Percentiles rank a stretch among this genome's conserved stretches.
These are phyloP conservation scores for Silene latifolia DNA, from an alignment of 148 eudicot species.

Conservation along the genomic window DNA sequence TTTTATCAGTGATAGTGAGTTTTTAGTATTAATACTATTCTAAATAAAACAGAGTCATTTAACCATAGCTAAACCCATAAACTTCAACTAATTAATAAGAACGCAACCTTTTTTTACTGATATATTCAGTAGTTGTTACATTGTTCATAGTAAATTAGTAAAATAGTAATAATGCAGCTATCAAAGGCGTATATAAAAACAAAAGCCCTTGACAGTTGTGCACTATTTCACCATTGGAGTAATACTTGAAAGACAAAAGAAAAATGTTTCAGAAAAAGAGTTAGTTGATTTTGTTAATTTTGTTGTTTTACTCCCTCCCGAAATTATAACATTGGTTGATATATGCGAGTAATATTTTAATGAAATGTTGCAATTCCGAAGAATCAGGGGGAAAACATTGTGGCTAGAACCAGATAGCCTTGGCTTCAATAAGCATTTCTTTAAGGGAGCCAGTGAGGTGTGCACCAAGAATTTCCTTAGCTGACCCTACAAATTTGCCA, in stretches of 20 bases:
- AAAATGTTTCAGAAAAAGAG: no score
- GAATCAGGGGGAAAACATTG: no score
- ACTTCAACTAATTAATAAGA: neutral
- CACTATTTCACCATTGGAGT: neutral
- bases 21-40: no score
- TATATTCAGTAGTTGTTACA: neutral
- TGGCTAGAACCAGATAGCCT: slow-evolving; percentile 35
- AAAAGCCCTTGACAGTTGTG: neutral
- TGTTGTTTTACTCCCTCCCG: no score
- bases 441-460: slow-evolving; percentile 35
- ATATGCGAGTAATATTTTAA: no score
- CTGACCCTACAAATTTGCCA: slow-evolving; percentile 27
- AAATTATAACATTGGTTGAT: no score
- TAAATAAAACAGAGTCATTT: neutral
- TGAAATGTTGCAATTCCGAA: no score
- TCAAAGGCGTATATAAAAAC: slow-evolving; percentile 10
- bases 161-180: neutral
- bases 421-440: slow-evolving; percentile 33
- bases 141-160: neutral
- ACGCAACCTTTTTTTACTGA: neutral
- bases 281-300: no score
- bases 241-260: no score
- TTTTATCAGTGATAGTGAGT: no score
- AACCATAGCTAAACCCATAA: neutral
- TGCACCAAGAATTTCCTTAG: slow-evolving; percentile 30